A percentile compares a stretch with the other conserved stretches of the same genome.
Conservation (phyloP, 2,329 filamentous ascomycete species). For the Fusarium globosum region DNA sequence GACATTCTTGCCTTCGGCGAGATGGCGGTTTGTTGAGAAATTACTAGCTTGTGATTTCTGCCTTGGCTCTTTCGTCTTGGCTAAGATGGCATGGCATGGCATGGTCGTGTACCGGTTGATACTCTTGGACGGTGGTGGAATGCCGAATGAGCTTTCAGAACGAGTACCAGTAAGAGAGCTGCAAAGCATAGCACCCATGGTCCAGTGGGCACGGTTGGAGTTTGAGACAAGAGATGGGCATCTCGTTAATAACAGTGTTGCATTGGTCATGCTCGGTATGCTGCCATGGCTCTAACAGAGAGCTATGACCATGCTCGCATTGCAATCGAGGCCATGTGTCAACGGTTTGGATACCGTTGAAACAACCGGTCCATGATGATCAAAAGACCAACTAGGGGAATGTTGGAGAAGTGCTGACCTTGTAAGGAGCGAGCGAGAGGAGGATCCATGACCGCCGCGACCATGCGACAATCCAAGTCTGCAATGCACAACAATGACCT, state of each 20-base stretch:
- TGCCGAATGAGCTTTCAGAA: constrained; percentile 14
- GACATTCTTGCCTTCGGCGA: constrained; percentile 31
- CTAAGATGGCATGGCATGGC: neutral
- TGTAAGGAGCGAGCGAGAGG: neutral
- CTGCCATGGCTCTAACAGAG: neutral
- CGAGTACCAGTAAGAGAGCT: neutral
- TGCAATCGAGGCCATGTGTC: constrained; percentile 3
- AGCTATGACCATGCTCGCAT: neutral
- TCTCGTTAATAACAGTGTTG: constrained; percentile 1
- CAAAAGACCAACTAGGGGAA: constrained; percentile 12
- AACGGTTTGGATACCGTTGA: constrained; percentile 27
- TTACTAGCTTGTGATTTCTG: neutral
- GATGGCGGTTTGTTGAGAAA: constrained; percentile 31
- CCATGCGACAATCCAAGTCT: constrained; percentile 25
- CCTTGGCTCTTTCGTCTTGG: constrained; percentile 8
- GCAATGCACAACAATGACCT: constrained; percentile 42
- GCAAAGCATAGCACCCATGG: neutral
- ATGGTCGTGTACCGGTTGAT: constrained; percentile 3
- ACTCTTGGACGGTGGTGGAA: constrained; percentile 20
- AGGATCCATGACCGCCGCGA: constrained; percentile 10
- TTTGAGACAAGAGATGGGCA: constrained; percentile 9
- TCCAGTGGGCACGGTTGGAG: neutral
- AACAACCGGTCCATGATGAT: constrained; percentile 20
- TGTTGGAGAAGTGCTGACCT: constrained; percentile 12
- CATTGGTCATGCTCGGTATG: neutral